Evolutionary conservation across 1,284 basidiomycete genomes (phyloP).

Genomic region (Puccinia brachypodii): DNA sequence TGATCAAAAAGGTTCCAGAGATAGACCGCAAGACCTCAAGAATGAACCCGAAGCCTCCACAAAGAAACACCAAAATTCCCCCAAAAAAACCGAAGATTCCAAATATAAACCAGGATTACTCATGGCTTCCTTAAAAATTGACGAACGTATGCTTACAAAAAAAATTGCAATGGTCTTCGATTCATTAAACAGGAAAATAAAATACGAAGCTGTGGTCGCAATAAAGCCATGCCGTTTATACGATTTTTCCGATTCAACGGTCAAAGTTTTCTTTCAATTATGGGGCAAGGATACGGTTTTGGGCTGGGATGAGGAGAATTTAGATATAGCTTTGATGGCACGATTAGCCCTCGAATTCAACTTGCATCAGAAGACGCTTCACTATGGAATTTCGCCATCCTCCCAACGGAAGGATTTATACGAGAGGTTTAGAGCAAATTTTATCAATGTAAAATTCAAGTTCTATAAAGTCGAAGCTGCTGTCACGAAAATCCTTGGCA

Average conservation of each 20-base stretch:
- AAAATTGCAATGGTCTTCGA: background rate
- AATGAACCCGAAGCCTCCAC: no score
- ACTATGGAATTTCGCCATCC: background rate
- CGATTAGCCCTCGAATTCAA: background rate
- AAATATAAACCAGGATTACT: background rate
- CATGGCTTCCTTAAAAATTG: background rate
- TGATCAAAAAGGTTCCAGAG: no score
- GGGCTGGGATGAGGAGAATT: background rate
- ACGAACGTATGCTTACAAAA: background rate
- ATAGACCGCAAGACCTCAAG: no score
- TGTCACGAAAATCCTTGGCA: background rate
- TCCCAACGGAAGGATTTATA: background rate
- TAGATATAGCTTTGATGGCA: background rate
- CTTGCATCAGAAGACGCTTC: background rate
- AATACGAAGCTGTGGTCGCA: background rate
- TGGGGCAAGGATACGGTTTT: slow-evolving; percentile 5
- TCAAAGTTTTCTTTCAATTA: background rate
- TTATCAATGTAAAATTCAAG: background rate
- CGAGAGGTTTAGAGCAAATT: background rate
- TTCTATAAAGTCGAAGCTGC: background rate
- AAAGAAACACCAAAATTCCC: background rate
- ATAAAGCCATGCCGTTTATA: background rate
- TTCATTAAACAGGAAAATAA: background rate
- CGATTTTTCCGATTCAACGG: background rate
- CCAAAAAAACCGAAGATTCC: background rate